phyloP scores from a whole-genome alignment of 1,284 basidiomycete genomes.

The Ustilago nuda region DNA sequence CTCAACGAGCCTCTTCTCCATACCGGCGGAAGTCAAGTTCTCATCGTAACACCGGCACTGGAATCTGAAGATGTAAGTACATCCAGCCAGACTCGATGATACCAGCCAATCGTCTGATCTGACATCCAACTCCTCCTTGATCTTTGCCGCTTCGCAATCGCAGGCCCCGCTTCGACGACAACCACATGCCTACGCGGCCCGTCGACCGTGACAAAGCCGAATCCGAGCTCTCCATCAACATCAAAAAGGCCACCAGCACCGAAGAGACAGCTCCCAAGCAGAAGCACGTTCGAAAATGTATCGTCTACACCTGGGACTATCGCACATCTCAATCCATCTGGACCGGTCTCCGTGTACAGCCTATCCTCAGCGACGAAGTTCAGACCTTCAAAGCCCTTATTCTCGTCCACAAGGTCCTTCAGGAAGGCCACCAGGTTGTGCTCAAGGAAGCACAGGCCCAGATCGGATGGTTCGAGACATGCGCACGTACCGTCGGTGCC shows the following conservation, averaged over 20 bases:
- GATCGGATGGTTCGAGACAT: conserved; percentile 68
- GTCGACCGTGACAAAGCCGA: conserved; percentile 68
- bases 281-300: conserved; percentile 69
- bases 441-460: conserved; percentile 68
- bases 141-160: neutral
- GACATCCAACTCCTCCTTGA: neutral
- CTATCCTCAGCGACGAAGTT: conserved; percentile 68
- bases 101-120: neutral
- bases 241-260: conserved; percentile 67
- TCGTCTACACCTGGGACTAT: conserved; percentile 70
- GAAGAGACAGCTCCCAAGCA: conserved; percentile 69
- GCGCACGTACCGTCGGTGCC: conserved; percentile 60
- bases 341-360: conserved; percentile 66
- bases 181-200: conserved; percentile 63
- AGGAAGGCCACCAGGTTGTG: conserved; percentile 67
- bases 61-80: conserved; percentile 19
- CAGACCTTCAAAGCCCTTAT: conserved; percentile 70
- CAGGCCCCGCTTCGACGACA: conserved; percentile 51
- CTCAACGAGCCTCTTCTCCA: conserved; percentile 1
- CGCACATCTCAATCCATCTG: conserved; percentile 68
- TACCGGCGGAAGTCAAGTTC: neutral
- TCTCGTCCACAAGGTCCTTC: conserved; percentile 68
- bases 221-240: conserved; percentile 65
- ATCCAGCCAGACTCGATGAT: neutral
- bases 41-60: neutral